phyloP scores from a whole-genome alignment of 805 yeast genomes.

The Myxozyma melibiosi region DNA sequence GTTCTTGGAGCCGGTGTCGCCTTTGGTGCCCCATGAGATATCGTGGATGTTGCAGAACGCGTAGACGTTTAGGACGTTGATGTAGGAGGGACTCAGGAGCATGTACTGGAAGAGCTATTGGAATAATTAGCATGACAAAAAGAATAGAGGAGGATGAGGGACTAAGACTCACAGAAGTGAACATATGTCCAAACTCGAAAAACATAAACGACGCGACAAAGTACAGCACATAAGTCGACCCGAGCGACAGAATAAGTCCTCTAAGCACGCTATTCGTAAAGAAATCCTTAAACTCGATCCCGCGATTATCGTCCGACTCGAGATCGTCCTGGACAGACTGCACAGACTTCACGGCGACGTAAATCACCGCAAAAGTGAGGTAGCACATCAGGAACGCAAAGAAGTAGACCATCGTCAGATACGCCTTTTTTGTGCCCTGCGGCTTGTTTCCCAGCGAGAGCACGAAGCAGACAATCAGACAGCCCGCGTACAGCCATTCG shows the following conservation, averaged over 20 bases:
- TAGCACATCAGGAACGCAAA: slow-evolving; percentile 79
- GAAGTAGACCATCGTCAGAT: slow-evolving; percentile 69
- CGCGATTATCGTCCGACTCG: slow-evolving; percentile 34
- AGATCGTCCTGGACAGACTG: slow-evolving; percentile 40
- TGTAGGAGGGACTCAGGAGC: slow-evolving; percentile 84
- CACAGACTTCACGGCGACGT: slow-evolving; percentile 67
- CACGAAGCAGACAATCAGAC: slow-evolving; percentile 78
- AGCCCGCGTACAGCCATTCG: slow-evolving; percentile 77
- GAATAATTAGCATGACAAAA: neutral
- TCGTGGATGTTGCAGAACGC: slow-evolving; percentile 98
- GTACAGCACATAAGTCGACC: slow-evolving; percentile 91
- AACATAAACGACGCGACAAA: slow-evolving; percentile 78
- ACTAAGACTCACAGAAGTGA: slow-evolving; percentile 72
- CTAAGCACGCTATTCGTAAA: slow-evolving; percentile 52
- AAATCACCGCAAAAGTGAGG: slow-evolving; percentile 79
- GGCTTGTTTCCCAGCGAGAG: slow-evolving; percentile 97
- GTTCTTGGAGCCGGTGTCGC: slow-evolving; percentile 74
- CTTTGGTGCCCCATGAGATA: slow-evolving; percentile 99
- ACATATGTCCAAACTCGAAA: slow-evolving; percentile 94
- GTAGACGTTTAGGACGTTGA: slow-evolving; percentile 89
- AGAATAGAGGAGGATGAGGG: neutral
- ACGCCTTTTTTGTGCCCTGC: slow-evolving; percentile 71
- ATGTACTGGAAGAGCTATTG: slow-evolving; percentile 71
- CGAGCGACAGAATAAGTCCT: slow-evolving; percentile 78
- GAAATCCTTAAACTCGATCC: slow-evolving; percentile 36